Evolutionary conservation across 2,329 filamentous ascomycete species (phyloP).

Genomic region (Gnomoniopsis smithogilvyi): DNA sequence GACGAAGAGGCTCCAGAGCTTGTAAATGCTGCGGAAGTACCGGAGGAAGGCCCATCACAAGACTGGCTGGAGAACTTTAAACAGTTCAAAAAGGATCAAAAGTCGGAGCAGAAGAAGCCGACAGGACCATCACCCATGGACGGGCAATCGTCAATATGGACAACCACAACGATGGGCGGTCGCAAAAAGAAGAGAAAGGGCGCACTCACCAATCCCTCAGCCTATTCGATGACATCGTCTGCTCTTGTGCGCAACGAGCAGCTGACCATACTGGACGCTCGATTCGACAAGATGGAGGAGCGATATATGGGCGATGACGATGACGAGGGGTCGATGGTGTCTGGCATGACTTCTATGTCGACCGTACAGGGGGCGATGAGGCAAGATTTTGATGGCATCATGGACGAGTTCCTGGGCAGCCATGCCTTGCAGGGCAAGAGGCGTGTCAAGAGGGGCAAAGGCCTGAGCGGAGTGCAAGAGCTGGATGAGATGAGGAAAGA

Average conservation of each 20-base stretch:
- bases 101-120: conserved; percentile 36
- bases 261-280: conserved; percentile 76
- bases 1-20: conserved; percentile 47
- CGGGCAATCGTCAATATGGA: conserved; percentile 67
- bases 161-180: conserved; percentile 74
- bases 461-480: conserved; percentile 79
- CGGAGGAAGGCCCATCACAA: conserved; percentile 64
- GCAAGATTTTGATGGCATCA: conserved; percentile 80
- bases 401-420: conserved; percentile 86
- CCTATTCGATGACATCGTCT: conserved; percentile 97
- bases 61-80: conserved; percentile 92
- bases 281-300: conserved; percentile 90
- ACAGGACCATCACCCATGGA: conserved; percentile 54
- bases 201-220: conserved; percentile 81
- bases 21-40: conserved; percentile 42
- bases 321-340: conserved; percentile 51
- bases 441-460: conserved; percentile 74
- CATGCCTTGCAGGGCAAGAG: conserved; percentile 72
- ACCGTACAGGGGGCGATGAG: conserved; percentile 67
- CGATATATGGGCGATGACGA: conserved; percentile 56
- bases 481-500: conserved; percentile 84
- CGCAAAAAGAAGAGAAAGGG: conserved; percentile 93
- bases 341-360: conserved; percentile 60
- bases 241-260: conserved; percentile 91
- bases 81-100: conserved; percentile 85